Evolutionary conservation across 2,329 filamentous ascomycete genomes (phyloP), one percentile per base, ranked within the genome.

Genomic region (Colletotrichum navitas): DNA sequence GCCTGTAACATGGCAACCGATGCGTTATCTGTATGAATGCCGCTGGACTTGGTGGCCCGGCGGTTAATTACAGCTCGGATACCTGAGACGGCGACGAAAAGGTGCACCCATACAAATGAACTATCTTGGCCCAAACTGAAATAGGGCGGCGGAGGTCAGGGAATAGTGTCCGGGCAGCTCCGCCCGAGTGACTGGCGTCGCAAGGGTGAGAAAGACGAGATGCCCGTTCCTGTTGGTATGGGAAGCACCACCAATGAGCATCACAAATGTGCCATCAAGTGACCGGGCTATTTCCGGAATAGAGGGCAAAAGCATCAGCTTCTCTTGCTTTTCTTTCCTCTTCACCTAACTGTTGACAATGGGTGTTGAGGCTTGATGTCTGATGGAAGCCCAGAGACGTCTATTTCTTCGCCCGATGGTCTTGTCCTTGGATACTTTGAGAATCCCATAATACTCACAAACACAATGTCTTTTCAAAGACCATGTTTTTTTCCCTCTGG

Each of bases 291-390:
- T 2, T 24, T 47, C 21, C 8, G 1, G 18, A 1, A 12, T 8
- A 12, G n/a, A n/a, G n/a, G 10, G 43, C 0, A n/a, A 10, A 47
- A 1, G 5, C 43, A 24, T 5, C n/a, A 2, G n/a, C 3, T 1
- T 47, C 21, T 45, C 43, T 45, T 45, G 8, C 2, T n/a, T 10
- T 11, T n/a, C 18, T n/a, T n/a, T 11, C 5, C 21, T 45, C 43
- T n/a, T 45, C 21, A n/a, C 21, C 21, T 5, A n/a, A 12, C 21
- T n/a, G 10, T n/a, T 2, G 43, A n/a, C 1, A 24, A 16, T 11
- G 21, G 21, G 10, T 7, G 21, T 45, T 11, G 2, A 10, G 7
- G 43, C 10, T 10, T n/a, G 43, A 10, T n/a, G 29, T 29, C 29
- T 29, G 29, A 29, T 29, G 29, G 29, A 11, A 21, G 41, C 2